A percentile compares a stretch with the other conserved stretches of the same genome.
Evolutionary conservation across 106 monocot genomes (phyloP).

Genomic region (Vanilla planifolia): DNA sequence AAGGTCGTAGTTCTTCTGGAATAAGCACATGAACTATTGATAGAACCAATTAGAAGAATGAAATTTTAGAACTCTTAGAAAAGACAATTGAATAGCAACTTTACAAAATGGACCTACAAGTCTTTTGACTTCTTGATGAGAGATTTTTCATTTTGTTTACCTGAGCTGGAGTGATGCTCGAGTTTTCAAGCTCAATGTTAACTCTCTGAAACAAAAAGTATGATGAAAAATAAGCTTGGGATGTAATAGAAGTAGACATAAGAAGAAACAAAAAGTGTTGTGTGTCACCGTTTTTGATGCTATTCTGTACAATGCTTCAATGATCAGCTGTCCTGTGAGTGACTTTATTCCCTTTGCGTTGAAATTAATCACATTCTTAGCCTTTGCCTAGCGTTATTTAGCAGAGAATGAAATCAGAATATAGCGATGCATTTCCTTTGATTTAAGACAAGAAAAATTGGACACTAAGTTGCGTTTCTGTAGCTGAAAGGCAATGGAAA

Average conservation of each 20-base stretch:
- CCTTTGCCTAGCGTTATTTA: constrained; percentile 45
- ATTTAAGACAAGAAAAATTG: neutral
- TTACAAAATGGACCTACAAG: too few relatives aligned
- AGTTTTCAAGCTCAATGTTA: constrained; percentile 63
- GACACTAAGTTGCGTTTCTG: too few relatives aligned
- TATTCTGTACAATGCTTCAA: constrained; percentile 65
- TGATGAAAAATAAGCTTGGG: neutral
- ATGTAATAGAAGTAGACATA: neutral
- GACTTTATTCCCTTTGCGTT: constrained; percentile 55
- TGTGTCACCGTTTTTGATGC: constrained; percentile 56
- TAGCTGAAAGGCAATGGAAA: neutral
- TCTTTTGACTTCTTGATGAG: too few relatives aligned
- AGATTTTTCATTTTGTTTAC: too few relatives aligned
- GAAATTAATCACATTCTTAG: constrained; percentile 73
- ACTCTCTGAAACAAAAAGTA: constrained; percentile 54
- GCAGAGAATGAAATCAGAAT: constrained; percentile 5
- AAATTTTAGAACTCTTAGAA: too few relatives aligned
- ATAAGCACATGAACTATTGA: constrained; percentile 63
- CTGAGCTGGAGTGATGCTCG: constrained; percentile 70
- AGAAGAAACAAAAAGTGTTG: neutral
- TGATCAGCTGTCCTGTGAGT: constrained; percentile 64
- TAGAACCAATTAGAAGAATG: neutral
- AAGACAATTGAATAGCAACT: too few relatives aligned
- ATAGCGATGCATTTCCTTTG: neutral
- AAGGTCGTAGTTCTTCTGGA: constrained; percentile 82